Conservation (phyloP, 2,329 filamentous ascomycete species). For the Salinomyces thailandicus region DNA sequence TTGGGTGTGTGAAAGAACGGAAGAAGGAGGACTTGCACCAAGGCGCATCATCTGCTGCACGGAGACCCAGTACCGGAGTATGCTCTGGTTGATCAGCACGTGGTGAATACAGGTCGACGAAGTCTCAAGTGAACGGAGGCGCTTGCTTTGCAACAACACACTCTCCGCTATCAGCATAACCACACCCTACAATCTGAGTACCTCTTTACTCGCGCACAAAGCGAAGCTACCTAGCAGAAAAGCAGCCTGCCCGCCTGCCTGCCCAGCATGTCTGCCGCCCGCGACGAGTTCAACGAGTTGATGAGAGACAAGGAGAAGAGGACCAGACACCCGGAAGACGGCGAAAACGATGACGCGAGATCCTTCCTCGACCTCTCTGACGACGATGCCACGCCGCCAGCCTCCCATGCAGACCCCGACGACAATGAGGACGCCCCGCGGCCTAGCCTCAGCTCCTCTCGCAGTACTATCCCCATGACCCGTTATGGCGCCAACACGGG, state of each 20-base stretch:
- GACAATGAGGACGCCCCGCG: conserved; percentile 14
- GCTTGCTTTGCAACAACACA: too few relatives aligned
- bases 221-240: not conserved
- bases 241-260: not conserved
- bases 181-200: too few relatives aligned
- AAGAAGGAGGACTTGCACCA: too few relatives aligned
- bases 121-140: too few relatives aligned
- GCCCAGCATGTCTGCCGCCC: conserved; percentile 35
- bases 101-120: conserved; percentile 1
- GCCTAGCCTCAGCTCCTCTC: conserved; percentile 33
- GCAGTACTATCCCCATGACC: conserved; percentile 45
- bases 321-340: conserved; percentile 40
- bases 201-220: too few relatives aligned
- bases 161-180: too few relatives aligned
- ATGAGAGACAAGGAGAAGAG: conserved; percentile 37
- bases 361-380: conserved; percentile 33
- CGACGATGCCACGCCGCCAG: conserved; percentile 30
- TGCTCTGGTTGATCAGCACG: not conserved
- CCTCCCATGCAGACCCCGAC: conserved; percentile 50
- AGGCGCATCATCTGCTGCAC: too few relatives aligned
- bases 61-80: too few relatives aligned
- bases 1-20: too few relatives aligned
- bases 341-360: conserved; percentile 32
- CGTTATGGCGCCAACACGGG: conserved; percentile 62
- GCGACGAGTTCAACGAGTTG: conserved; percentile 44